Evolutionary conservation across 1,139 yeast genomes (phyloP).

Genomic region (Suhomyces anneliseae): DNA sequence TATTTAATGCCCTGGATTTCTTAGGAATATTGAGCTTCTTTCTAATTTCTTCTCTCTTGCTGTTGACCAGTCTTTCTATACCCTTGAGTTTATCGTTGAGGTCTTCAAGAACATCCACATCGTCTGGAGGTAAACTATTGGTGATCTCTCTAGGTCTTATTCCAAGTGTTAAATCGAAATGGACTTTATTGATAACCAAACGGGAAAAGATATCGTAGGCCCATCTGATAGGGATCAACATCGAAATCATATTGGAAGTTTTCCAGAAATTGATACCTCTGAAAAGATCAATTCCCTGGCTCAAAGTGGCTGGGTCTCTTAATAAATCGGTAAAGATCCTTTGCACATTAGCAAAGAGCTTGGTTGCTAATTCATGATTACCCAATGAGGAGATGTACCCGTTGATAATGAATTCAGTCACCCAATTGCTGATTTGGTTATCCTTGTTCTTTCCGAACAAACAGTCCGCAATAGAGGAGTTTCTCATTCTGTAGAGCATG

Average conservation of each 20-base stretch:
- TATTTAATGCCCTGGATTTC: background rate
- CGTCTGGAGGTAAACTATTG: slow-evolving; percentile 28
- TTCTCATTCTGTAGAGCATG: slow-evolving; percentile 40
- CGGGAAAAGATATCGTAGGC: slow-evolving; percentile 40
- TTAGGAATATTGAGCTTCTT: background rate
- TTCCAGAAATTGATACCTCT: slow-evolving; percentile 32
- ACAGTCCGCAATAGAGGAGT: slow-evolving; percentile 35
- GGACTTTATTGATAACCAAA: slow-evolving; percentile 44
- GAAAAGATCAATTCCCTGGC: slow-evolving; percentile 8
- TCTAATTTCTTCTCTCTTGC: background rate
- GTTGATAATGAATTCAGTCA: slow-evolving; percentile 37
- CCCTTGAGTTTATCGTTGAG: slow-evolving; percentile 11
- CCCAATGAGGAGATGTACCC: slow-evolving; percentile 44
- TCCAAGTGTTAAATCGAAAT: slow-evolving; percentile 36
- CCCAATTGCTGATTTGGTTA: slow-evolving; percentile 20
- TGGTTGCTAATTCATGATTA: slow-evolving; percentile 30
- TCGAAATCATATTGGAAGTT: slow-evolving; percentile 33
- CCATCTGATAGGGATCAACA: slow-evolving; percentile 39
- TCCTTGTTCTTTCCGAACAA: slow-evolving; percentile 21
- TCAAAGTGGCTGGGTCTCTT: slow-evolving; percentile 2
- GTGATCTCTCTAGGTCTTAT: slow-evolving; percentile 40
- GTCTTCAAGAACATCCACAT: slow-evolving; percentile 30
- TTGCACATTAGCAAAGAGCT: slow-evolving; percentile 17
- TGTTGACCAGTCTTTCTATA: slow-evolving; percentile 2
- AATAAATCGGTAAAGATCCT: background rate